These are phyloP conservation scores for Aspergillus sp. DNA, from an alignment of 2,329 filamentous ascomycete genomes.

Conservation along the genomic window DNA sequence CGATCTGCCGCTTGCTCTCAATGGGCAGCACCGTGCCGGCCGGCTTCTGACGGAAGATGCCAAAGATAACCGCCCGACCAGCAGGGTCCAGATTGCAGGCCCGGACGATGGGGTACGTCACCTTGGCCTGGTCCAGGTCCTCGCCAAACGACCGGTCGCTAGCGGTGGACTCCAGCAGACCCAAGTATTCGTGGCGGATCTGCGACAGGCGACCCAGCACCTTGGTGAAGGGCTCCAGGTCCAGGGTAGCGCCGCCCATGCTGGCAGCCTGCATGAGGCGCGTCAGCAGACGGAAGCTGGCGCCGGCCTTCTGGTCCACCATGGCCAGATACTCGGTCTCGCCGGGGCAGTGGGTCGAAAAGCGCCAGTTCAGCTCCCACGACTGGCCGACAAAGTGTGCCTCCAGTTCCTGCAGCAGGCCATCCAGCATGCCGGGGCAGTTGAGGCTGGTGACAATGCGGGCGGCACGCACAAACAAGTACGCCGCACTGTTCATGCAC, in stretches of 20 bases:
- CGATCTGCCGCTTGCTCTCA: conserved; percentile 16
- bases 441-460: conserved; percentile 18
- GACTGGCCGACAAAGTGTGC: conserved; percentile 22
- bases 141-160: conserved; percentile 36
- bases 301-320: conserved; percentile 29
- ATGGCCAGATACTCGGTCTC: conserved; percentile 29
- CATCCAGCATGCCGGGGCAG: conserved; percentile 20
- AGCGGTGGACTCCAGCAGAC: conserved; percentile 13
- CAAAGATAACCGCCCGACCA: conserved; percentile 12
- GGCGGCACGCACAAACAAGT: conserved; percentile 30
- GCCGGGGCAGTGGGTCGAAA: conserved; percentile 22
- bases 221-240: conserved; percentile 17
- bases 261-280: conserved; percentile 22
- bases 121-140: conserved; percentile 46
- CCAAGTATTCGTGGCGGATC: conserved; percentile 30
- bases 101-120: conserved; percentile 37
- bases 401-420: conserved; percentile 26
- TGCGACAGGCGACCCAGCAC: conserved; percentile 28
- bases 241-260: conserved; percentile 13
- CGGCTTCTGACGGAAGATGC: conserved; percentile 17
- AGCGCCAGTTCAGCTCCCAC: conserved; percentile 24
- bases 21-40: conserved; percentile 7
- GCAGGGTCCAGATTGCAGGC: conserved; percentile 11
- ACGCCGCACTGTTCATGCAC: conserved; percentile 42
- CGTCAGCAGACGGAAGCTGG: conserved; percentile 24